Evolutionary conservation across 2,329 filamentous ascomycete genomes (phyloP), one percentile per base, ranked within the genome.

Genomic region (Apiospora rasikravindrae): DNA sequence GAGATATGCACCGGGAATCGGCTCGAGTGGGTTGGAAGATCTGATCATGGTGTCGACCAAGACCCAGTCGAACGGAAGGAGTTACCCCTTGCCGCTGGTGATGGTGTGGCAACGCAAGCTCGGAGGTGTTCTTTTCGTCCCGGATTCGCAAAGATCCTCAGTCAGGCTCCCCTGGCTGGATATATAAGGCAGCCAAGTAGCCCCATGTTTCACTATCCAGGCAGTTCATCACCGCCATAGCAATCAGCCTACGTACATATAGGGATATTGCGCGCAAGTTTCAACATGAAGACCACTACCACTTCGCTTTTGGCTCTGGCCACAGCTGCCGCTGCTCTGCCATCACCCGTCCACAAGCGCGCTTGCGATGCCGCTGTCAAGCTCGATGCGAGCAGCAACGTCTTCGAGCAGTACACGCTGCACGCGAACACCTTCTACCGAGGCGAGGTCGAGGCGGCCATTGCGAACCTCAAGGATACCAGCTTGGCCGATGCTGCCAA

Each of bases 401-500:
- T 80, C 71, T 81, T 75, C 72, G 14, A 73, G 66, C 73, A 75
- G 14, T 80, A 80, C 76, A 80, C 73, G 69, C 77, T 80, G 40
- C 78, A 80, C 76, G 69, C 79, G 49, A 81, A 81, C 77, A 77
- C 71, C 68, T 80, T 80, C 77, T 81, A 77, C 76, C 76, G 77
- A 14, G 51, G 47, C 42, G 79, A 81, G 71, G 79, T 81, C 33
- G 73, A 76, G 24, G 74, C 73, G 24, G 79, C 79, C 67, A 75
- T 79, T 64, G 76, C 69, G 66, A 67, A 69, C 67, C 75, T 81
- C 11, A 73, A 73, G 64, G 79, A 81, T 70, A 68, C 91, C 11
- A 88, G 88, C 14, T 82, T 94, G 77, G 87, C 87, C 44, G 84
- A 86, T 11, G 84, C 84, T 73, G 87, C 88, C 5, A 84, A 85